These are phyloP conservation scores for Saprolegnia diclina DNA, from an alignment of 352 stramenopile genomes.

Conservation along the genomic window DNA sequence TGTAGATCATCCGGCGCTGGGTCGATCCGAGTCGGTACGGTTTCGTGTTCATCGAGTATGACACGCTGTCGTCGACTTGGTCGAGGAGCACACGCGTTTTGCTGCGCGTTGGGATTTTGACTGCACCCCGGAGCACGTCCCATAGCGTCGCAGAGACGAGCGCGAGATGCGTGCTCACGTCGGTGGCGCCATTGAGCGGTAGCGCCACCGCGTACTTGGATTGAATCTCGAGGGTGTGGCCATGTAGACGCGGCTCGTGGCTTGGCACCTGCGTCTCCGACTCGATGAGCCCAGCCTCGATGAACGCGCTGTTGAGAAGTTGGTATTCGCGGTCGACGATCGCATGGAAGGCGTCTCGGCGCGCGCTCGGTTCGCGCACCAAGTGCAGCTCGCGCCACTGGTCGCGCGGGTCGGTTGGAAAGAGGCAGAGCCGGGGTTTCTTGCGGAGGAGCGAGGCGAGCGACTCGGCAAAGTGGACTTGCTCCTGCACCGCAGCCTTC, in stretches of 20 bases:
- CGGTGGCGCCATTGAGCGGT: background rate
- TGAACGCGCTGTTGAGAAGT: background rate
- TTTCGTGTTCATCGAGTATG: background rate
- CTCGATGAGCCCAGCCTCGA: constrained; percentile 8
- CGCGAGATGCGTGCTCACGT: background rate
- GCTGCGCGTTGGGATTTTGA: background rate
- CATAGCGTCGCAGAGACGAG: background rate
- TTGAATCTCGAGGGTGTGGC: background rate
- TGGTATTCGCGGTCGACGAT: constrained; percentile 1
- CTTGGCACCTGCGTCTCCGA: background rate
- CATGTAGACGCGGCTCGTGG: background rate
- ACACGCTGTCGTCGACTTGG: constrained; percentile 4
- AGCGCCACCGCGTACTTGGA: background rate
- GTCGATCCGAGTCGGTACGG: background rate
- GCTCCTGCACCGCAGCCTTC: background rate
- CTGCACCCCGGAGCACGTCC: background rate
- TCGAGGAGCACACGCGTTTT: background rate
- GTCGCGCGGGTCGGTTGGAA: background rate
- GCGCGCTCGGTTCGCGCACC: background rate
- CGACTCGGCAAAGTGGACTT: constrained; percentile 8
- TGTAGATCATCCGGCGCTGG: constrained; percentile 11
- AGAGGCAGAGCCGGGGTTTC: constrained; percentile 17
- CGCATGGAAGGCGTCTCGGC: background rate
- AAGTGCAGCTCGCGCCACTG: constrained; percentile 1
- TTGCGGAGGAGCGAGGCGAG: background rate